Evolutionary conservation across 2,329 filamentous ascomycete species (phyloP).

Genomic region (Biscogniauxia marginata): DNA sequence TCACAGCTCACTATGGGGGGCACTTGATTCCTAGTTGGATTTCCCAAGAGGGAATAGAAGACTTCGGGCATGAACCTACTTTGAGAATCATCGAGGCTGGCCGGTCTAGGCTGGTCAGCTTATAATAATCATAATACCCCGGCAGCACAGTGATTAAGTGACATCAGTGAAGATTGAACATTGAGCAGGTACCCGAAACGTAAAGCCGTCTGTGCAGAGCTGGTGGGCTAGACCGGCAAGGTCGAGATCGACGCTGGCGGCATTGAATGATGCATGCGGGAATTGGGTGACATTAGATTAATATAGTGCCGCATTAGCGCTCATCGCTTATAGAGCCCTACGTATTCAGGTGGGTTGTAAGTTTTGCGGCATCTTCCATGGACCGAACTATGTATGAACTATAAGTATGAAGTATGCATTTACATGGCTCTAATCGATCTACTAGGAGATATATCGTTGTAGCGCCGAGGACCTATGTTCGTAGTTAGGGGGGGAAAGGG

Average conservation of each 20-base stretch:
- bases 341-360: constrained; percentile 8
- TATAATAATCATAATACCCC: neutral
- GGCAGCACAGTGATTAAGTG: neutral
- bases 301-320: constrained; percentile 28
- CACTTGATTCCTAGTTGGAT: neutral
- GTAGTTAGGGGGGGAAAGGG: neutral
- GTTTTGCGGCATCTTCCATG: neutral
- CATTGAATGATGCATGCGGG: constrained; percentile 19
- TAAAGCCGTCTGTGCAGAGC: neutral
- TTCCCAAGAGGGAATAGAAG: neutral
- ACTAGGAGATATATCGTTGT: neutral
- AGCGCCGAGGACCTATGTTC: neutral
- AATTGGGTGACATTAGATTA: constrained; percentile 28
- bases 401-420: neutral
- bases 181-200: neutral
- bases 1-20: neutral
- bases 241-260: constrained; percentile 6
- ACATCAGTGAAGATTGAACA: neutral
- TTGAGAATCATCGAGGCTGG: neutral
- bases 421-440: neutral
- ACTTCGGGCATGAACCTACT: neutral
- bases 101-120: neutral
- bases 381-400: neutral
- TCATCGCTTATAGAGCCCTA: constrained; percentile 29
- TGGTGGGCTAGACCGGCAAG: neutral